These are phyloP conservation scores for Wickerhamiella alocasiicola DNA, from an alignment of 805 yeast species.

Conservation along the genomic window DNA sequence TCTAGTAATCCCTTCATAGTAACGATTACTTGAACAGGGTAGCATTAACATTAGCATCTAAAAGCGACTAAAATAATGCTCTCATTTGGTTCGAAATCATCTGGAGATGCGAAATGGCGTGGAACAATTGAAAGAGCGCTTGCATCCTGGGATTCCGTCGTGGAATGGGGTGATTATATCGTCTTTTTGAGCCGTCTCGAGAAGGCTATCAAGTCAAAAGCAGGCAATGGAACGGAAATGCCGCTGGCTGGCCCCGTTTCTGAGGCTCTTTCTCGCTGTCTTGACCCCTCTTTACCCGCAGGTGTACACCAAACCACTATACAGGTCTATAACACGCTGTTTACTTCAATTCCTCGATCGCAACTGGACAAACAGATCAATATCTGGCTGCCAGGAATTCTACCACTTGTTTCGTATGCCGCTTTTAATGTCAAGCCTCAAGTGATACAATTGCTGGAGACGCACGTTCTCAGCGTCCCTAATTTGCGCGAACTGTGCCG, in stretches of 20 bases:
- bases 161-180: constrained; percentile 98
- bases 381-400: constrained; percentile 85
- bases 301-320: constrained; percentile 91
- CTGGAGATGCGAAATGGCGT: constrained; percentile 21
- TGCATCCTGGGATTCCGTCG: constrained; percentile 62
- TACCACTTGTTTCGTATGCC: constrained; percentile 80
- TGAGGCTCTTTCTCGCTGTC: constrained; percentile 60
- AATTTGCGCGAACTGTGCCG: constrained; percentile 45
- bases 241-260: constrained; percentile 61
- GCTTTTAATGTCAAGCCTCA: constrained; percentile 79
- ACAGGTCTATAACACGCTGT: constrained; percentile 60
- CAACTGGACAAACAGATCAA: constrained; percentile 43
- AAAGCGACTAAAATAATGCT: too few relatives aligned
- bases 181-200: constrained; percentile 71
- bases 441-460: constrained; percentile 48
- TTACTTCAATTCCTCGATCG: constrained; percentile 47
- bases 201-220: constrained; percentile 45
- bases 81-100: constrained; percentile 1
- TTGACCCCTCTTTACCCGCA: constrained; percentile 73
- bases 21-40: too few relatives aligned
- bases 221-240: constrained; percentile 33
- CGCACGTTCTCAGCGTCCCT: constrained; percentile 41
- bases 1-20: too few relatives aligned
- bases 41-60: too few relatives aligned
- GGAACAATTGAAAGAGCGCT: constrained; percentile 58